phyloP scores from a whole-genome alignment of 352 stramenopile species.

The Phytophthora capsici region DNA sequence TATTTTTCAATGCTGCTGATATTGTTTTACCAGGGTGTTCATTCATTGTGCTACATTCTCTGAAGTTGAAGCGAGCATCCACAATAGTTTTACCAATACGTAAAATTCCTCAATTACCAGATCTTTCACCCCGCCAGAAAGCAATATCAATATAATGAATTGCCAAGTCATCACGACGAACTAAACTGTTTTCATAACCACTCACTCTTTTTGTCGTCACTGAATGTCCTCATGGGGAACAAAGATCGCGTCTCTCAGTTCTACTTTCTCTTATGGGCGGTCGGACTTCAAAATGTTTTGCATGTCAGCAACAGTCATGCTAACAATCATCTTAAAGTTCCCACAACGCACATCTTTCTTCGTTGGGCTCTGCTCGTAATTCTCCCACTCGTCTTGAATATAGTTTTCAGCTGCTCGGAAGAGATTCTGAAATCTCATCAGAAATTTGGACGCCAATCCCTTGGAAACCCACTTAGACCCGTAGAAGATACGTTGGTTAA shows the following conservation, averaged over 20 bases:
- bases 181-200: slow-evolving; percentile 14
- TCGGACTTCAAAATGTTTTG: slow-evolving; percentile 3
- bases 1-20: too few relatives aligned
- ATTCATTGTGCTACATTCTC: background rate
- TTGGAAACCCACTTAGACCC: too few relatives aligned
- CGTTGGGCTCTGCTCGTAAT: too few relatives aligned
- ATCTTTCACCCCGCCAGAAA: background rate
- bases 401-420: too few relatives aligned
- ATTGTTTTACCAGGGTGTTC: background rate
- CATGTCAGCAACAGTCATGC: slow-evolving; percentile 8
- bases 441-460: too few relatives aligned
- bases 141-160: background rate
- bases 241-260: slow-evolving; percentile 1
- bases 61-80: slow-evolving; percentile 4
- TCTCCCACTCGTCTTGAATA: too few relatives aligned
- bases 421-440: too few relatives aligned
- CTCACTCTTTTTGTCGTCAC: slow-evolving; percentile 12
- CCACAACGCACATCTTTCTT: too few relatives aligned
- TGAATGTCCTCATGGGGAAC: background rate
- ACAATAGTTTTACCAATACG: background rate
- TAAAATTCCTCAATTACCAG: background rate
- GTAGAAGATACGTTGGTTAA: background rate
- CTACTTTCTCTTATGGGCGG: slow-evolving; percentile 8
- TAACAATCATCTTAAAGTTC: background rate
- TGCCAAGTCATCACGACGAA: background rate